Conservation (phyloP, 139 green algal species). For the Raphidocelis subcapitata region DNA sequence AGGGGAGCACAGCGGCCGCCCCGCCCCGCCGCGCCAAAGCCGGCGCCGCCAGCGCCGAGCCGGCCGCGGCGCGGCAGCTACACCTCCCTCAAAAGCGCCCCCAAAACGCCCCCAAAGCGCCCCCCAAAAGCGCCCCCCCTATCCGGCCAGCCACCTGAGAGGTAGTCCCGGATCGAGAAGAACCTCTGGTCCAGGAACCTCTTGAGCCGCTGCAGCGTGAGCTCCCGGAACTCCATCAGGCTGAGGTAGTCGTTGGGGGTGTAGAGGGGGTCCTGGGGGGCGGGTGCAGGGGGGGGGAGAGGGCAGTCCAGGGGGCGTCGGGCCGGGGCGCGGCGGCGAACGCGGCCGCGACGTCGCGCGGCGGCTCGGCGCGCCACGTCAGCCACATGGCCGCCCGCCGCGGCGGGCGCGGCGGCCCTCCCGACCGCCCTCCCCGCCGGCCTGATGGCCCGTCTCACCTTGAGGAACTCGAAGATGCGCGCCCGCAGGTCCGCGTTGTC, state of each 20-base stretch:
- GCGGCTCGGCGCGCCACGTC: background rate
- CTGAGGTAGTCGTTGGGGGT: constrained; percentile 63
- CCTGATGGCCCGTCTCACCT: constrained; percentile 34
- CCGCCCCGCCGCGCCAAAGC: too few relatives aligned
- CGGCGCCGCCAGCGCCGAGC: too few relatives aligned
- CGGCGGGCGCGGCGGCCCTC: background rate
- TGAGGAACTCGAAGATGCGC: constrained; percentile 74
- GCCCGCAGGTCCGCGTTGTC: constrained; percentile 72
- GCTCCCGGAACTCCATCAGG: constrained; percentile 71
- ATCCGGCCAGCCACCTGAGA: too few relatives aligned
- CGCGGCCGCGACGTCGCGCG: background rate
- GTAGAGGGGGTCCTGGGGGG: constrained; percentile 70
- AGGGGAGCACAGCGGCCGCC: too few relatives aligned
- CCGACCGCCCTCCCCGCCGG: too few relatives aligned
- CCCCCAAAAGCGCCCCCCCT: too few relatives aligned
- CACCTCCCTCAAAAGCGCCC: too few relatives aligned
- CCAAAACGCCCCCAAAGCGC: too few relatives aligned
- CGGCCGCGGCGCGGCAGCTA: too few relatives aligned
- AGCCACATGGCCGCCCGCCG: background rate
- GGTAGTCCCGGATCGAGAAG: constrained; percentile 73
- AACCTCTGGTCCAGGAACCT: constrained; percentile 65
- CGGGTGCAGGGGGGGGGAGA: too few relatives aligned
- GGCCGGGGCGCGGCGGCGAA: background rate
- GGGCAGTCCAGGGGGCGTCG: background rate
- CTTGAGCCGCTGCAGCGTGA: constrained; percentile 72